These are phyloP conservation scores for Hyphodiscus sp. DNA, from an alignment of 2,329 filamentous ascomycete species.

Conservation along the genomic window DNA sequence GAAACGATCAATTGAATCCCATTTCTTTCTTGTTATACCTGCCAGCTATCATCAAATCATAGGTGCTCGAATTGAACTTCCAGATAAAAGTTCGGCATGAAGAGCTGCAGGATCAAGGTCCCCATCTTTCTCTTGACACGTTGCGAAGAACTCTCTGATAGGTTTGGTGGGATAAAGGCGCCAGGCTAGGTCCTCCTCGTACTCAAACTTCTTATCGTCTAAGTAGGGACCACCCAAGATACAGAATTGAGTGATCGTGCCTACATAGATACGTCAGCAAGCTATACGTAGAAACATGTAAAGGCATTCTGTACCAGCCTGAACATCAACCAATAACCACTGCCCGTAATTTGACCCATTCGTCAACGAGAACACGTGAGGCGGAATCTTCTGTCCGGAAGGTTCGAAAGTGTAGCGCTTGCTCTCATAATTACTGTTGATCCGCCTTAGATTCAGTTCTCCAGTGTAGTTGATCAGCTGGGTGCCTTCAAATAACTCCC, in stretches of 20 bases:
- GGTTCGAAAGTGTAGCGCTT: constrained; percentile 2
- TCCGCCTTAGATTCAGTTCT: constrained; percentile 1
- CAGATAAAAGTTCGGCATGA: too few relatives aligned
- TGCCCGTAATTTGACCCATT: constrained; percentile 6
- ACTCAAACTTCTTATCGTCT: background rate
- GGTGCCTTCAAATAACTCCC: constrained; percentile 8
- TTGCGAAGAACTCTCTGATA: constrained; percentile 5
- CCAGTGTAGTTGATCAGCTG: constrained; percentile 9
- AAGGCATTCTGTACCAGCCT: constrained; percentile 5
- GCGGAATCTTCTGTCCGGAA: constrained; percentile 1
- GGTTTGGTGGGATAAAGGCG: constrained; percentile 5
- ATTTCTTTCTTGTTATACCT: too few relatives aligned
- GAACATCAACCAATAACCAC: constrained; percentile 9
- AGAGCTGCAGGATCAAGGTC: too few relatives aligned
- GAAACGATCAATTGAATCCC: too few relatives aligned
- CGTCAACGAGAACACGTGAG: constrained; percentile 9
- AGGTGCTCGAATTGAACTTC: too few relatives aligned
- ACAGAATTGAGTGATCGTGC: constrained; percentile 2
- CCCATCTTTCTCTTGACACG: constrained; percentile 7
- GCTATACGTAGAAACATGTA: background rate
- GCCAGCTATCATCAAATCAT: too few relatives aligned
- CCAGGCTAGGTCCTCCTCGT: background rate
- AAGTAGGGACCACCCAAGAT: background rate
- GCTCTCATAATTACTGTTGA: background rate
- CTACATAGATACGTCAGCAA: background rate